Evolutionary conservation across 2,329 filamentous ascomycete species (phyloP).

Genomic region (Cladobotryum mycophilum): DNA sequence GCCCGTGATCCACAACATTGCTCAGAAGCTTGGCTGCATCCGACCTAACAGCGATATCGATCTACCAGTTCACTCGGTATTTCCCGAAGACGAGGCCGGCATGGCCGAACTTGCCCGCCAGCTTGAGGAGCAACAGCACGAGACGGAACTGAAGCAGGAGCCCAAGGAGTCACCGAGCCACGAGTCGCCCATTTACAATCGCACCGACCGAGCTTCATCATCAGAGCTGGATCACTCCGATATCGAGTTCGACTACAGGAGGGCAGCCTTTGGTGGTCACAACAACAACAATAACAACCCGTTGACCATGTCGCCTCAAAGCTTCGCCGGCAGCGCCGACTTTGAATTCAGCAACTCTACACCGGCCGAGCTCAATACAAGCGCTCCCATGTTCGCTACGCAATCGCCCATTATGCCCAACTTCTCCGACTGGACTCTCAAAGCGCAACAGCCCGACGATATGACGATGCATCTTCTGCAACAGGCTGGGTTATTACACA

Average conservation of each 20-base stretch:
- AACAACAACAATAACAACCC: slow-evolving; percentile 30
- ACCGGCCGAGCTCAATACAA: slow-evolving; percentile 25
- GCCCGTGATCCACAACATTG: slow-evolving; percentile 60
- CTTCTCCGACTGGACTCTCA: slow-evolving; percentile 27
- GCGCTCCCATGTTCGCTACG: slow-evolving; percentile 26
- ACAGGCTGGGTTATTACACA: slow-evolving; percentile 36
- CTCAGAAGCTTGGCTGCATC: slow-evolving; percentile 57
- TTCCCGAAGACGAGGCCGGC: slow-evolving; percentile 56
- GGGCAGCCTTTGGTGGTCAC: slow-evolving; percentile 37
- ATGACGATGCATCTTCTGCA: slow-evolving; percentile 37
- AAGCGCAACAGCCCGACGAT: slow-evolving; percentile 16
- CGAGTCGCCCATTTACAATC: slow-evolving; percentile 11
- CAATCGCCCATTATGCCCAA: slow-evolving; percentile 29
- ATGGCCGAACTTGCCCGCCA: slow-evolving; percentile 51
- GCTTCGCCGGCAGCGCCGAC: slow-evolving; percentile 36
- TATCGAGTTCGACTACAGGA: slow-evolving; percentile 49
- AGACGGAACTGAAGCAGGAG: slow-evolving; percentile 27
- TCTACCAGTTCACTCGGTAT: slow-evolving; percentile 50
- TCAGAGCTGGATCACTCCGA: slow-evolving; percentile 52
- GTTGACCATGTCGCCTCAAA: slow-evolving; percentile 48
- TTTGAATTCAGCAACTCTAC: slow-evolving; percentile 32
- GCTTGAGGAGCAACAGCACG: slow-evolving; percentile 39
- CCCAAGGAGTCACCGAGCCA: slow-evolving; percentile 17
- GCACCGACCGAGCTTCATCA: slow-evolving; percentile 45
- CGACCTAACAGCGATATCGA: slow-evolving; percentile 56